A percentile compares a stretch with the other conserved stretches of the same genome.
Conservation (phyloP, 1,284 basidiomycete genomes). For the Schizophyllum amplum region DNA sequence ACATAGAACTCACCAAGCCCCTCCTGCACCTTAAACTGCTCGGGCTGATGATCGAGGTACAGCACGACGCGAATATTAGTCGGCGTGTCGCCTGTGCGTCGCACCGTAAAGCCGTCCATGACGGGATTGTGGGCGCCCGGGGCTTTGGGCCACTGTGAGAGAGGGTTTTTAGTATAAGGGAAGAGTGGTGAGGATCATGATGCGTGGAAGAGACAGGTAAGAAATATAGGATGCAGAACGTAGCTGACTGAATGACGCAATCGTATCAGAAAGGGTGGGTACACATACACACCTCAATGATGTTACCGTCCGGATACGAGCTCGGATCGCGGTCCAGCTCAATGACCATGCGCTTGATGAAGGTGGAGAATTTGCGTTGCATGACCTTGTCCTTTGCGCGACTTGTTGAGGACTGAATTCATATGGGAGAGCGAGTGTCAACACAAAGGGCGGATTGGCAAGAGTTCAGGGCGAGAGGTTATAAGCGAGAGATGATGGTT, state of each 20-base stretch:
- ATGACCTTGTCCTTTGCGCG: conserved; percentile 58
- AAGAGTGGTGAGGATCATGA: no score
- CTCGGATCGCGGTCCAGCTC: conserved; percentile 83
- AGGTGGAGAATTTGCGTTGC: conserved; percentile 77
- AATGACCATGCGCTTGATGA: conserved; percentile 80
- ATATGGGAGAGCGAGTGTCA: no score
- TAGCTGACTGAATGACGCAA: background rate
- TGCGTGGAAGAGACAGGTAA: background rate
- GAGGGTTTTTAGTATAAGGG: background rate
- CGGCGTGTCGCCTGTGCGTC: conserved; percentile 73
- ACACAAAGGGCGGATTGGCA: no score
- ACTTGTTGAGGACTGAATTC: conserved; percentile 50
- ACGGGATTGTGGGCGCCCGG: conserved; percentile 47
- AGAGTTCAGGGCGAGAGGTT: no score
- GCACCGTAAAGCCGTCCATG: conserved; percentile 85
- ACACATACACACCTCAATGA: conserved; percentile 53
- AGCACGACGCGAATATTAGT: conserved; percentile 77
- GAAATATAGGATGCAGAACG: conserved; percentile 1
- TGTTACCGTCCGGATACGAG: conserved; percentile 76
- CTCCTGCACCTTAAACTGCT: conserved; percentile 76
- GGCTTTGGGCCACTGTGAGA: conserved; percentile 59
- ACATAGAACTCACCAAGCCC: conserved; percentile 51
- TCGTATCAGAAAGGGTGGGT: background rate
- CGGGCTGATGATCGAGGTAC: conserved; percentile 81
- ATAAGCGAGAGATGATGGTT: no score